phyloP scores from a whole-genome alignment of 306 rosid species.

The Quercus agrifolia region DNA sequence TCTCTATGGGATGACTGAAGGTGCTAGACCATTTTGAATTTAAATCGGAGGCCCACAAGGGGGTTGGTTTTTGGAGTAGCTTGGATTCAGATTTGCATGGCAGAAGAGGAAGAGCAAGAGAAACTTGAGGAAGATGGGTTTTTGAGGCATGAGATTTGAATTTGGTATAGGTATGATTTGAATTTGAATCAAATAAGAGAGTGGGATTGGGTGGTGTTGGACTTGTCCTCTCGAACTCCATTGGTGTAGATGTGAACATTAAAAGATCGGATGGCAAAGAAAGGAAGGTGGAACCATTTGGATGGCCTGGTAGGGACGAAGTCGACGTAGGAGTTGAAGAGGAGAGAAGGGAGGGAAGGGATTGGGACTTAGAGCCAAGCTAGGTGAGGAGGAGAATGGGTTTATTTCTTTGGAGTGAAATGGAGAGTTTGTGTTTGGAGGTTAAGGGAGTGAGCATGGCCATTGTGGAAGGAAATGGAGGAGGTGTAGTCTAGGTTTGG shows the following conservation, averaged over 20 bases:
- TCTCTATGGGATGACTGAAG: too few relatives aligned
- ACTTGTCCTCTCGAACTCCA: constrained; percentile 30
- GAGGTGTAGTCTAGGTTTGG: constrained; percentile 63
- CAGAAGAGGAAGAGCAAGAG: too few relatives aligned
- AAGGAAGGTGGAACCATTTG: constrained; percentile 84
- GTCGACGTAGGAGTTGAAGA: constrained; percentile 82
- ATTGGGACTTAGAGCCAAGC: constrained; percentile 39
- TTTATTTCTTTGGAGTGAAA: constrained; percentile 52
- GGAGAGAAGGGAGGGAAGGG: constrained; percentile 68
- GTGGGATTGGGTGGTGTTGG: too few relatives aligned
- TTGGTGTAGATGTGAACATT: constrained; percentile 65
- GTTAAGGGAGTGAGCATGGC: constrained; percentile 43
- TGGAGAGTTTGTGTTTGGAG: constrained; percentile 43
- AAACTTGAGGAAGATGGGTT: too few relatives aligned
- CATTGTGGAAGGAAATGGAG: constrained; percentile 58
- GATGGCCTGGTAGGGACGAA: constrained; percentile 76
- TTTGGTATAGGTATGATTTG: too few relatives aligned
- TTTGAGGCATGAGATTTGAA: too few relatives aligned
- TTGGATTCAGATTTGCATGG: too few relatives aligned
- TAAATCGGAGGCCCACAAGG: accelerated
- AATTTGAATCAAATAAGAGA: too few relatives aligned
- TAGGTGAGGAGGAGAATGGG: constrained; percentile 80
- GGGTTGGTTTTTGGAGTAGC: too few relatives aligned
- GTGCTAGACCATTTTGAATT: too few relatives aligned
- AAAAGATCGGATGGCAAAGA: constrained; percentile 45